phyloP scores from a whole-genome alignment of 2,329 filamentous ascomycete genomes.

The Colletotrichum incanum region DNA sequence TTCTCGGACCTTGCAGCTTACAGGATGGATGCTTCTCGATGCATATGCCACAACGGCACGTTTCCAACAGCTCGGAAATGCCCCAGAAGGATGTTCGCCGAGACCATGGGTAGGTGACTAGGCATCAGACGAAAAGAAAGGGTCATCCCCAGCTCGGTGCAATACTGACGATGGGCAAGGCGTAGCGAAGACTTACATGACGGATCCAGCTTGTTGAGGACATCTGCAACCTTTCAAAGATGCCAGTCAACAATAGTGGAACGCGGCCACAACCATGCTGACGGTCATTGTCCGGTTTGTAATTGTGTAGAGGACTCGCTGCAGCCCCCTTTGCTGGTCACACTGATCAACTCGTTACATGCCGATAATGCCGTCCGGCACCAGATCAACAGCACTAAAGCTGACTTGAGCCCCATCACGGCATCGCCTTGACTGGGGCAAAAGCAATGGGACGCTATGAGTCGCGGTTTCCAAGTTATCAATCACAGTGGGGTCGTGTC shows the following conservation, averaged over 20 bases:
- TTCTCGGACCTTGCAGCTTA: not conserved
- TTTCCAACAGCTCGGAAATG: constrained; percentile 5
- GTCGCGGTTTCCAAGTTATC: constrained; percentile 29
- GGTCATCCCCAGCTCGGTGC: not conserved
- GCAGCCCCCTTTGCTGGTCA: not conserved
- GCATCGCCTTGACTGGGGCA: constrained; percentile 8
- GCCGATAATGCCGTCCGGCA: not conserved
- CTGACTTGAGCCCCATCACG: constrained; percentile 11
- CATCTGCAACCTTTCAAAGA: not conserved
- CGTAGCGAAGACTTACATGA: not conserved
- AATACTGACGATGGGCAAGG: not conserved
- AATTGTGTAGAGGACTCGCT: not conserved
- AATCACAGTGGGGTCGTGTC: constrained; percentile 16
- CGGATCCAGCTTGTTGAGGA: not conserved
- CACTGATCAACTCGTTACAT: not conserved
- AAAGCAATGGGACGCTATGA: constrained; percentile 2
- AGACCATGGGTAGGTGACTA: not conserved
- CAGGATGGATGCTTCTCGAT: not conserved
- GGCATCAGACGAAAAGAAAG: not conserved
- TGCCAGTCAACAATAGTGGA: not conserved
- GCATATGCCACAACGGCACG: not conserved
- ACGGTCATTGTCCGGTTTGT: not conserved
- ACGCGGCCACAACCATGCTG: not conserved
- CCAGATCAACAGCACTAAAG: constrained; percentile 4
- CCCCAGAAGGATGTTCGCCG: not conserved